Evolutionary conservation across 2,329 filamentous ascomycete species (phyloP).

Genomic region (Fusarium sp.): DNA sequence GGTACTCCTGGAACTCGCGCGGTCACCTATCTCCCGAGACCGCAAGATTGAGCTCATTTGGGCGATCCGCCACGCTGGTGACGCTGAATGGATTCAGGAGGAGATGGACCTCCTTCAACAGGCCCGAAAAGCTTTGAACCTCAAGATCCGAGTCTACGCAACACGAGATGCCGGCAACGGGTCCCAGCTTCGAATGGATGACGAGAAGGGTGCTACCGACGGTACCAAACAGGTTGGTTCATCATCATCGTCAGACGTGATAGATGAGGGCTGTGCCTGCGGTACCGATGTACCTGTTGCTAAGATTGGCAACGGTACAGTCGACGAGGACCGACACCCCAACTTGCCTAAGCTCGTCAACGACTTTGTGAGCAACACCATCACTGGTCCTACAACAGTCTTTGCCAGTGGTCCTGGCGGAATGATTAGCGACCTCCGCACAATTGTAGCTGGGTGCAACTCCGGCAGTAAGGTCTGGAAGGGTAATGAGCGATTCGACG

Average conservation of each 20-base stretch:
- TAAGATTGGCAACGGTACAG: constrained; percentile 49
- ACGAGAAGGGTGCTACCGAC: constrained; percentile 35
- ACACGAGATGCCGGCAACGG: constrained; percentile 63
- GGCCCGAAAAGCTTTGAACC: constrained; percentile 54
- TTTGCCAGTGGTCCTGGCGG: constrained; percentile 72
- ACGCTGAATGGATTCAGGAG: constrained; percentile 70
- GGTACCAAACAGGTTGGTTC: constrained; percentile 39
- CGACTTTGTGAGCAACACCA: constrained; percentile 64
- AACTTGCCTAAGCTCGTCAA: constrained; percentile 63
- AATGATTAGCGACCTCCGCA: constrained; percentile 72
- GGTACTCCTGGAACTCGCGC: constrained; percentile 53
- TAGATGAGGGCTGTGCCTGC: constrained; percentile 46
- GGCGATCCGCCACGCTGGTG: constrained; percentile 69
- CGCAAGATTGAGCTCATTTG: constrained; percentile 74
- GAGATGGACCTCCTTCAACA: constrained; percentile 68
- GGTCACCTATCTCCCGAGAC: constrained; percentile 60
- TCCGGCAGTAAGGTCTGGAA: constrained; percentile 68
- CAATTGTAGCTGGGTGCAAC: constrained; percentile 68
- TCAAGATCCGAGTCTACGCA: constrained; percentile 71
- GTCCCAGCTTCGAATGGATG: constrained; percentile 43
- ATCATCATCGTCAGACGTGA: constrained; percentile 45
- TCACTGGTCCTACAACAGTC: constrained; percentile 66
- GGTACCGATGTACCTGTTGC: constrained; percentile 51
- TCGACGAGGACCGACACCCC: constrained; percentile 58
- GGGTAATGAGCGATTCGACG: constrained; percentile 69